Conservation (phyloP, 129 eudicot genomes). For the Helichrysum umbraculigerum region DNA sequence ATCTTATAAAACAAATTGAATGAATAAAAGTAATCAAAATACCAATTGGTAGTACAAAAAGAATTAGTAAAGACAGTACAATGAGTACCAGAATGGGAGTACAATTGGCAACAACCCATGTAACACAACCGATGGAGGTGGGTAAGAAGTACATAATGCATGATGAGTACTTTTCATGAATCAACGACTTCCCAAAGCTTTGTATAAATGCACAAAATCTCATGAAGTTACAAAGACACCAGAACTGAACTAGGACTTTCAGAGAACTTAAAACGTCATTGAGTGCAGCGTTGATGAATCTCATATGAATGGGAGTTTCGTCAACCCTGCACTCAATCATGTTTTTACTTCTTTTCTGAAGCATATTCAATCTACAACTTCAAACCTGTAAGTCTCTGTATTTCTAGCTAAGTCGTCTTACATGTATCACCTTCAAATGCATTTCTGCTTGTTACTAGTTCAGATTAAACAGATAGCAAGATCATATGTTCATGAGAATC, state of each 20-base stretch:
- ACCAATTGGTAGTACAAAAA: conserved; percentile 26
- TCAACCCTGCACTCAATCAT: conserved; percentile 68
- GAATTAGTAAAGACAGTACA: conserved; percentile 19
- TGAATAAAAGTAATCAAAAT: not conserved
- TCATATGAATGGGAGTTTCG: conserved; percentile 15
- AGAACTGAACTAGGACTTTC: not conserved
- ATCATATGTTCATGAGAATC: not conserved
- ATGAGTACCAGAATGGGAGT: conserved; percentile 16
- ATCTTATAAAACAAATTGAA: not conserved
- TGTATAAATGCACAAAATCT: conserved; percentile 3
- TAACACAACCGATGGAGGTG: not conserved
- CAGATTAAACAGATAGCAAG: not conserved
- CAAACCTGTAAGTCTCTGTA: not conserved
- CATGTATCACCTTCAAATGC: not conserved
- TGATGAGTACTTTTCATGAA: conserved; percentile 25
- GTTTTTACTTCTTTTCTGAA: conserved; percentile 49
- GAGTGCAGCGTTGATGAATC: conserved; percentile 99
- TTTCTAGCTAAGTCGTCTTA: not conserved
- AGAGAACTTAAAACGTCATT: conserved; percentile 70
- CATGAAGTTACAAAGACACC: not conserved
- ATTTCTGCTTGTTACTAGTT: not conserved
- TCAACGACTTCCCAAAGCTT: conserved; percentile 14
- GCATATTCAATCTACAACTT: conserved; percentile 13
- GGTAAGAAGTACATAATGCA: conserved; percentile 32
- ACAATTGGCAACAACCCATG: conserved; percentile 27